phyloP scores from a whole-genome alignment of 306 rosid species.

The Astragalus glycyphyllos region DNA sequence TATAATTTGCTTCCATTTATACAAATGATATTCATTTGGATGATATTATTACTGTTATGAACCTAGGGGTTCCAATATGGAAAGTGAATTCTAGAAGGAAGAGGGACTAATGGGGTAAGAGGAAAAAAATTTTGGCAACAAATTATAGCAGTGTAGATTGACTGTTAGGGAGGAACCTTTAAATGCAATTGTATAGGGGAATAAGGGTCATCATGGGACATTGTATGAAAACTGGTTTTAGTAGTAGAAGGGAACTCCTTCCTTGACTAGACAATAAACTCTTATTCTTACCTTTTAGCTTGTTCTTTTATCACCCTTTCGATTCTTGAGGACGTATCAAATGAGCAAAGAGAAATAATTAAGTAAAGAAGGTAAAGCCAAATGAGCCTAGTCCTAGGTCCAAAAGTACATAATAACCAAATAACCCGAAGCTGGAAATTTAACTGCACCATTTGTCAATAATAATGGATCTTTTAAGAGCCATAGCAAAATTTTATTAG shows the following conservation, averaged over 20 bases:
- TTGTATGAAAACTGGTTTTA: background rate
- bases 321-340: background rate
- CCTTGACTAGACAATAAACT: background rate
- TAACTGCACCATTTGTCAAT: constrained; percentile 8
- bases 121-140: background rate
- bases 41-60: background rate
- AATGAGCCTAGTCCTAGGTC: constrained; percentile 27
- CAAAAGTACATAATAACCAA: background rate
- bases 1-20: constrained; percentile 27
- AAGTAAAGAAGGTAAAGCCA: constrained; percentile 17
- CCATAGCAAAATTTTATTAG: background rate
- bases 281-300: background rate
- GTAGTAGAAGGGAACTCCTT: background rate
- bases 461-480: constrained; percentile 1
- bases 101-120: background rate
- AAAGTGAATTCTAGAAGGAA: background rate
- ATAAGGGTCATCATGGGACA: background rate
- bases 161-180: background rate
- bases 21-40: constrained; percentile 31
- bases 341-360: constrained; percentile 1
- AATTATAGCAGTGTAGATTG: background rate
- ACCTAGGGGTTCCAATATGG: background rate
- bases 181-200: background rate
- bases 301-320: background rate
- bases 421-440: constrained; percentile 26